Evolutionary conservation across 441 rosid species (phyloP), one percentile per base, ranked within the genome.

Genomic region (Bruguiera hainesii): DNA sequence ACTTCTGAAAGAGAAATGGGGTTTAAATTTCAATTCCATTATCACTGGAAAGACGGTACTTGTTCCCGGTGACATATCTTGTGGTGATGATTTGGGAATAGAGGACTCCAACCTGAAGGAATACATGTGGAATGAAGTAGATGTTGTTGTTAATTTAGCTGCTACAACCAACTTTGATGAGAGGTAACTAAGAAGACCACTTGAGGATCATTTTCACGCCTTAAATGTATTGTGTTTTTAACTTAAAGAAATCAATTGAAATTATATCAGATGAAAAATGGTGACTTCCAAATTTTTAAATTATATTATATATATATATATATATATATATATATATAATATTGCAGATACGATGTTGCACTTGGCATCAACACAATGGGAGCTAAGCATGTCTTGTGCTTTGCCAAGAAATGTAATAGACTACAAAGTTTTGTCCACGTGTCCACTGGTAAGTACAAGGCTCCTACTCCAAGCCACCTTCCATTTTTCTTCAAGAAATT

Each of bases 131-230:
- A 83, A 56, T 29, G 84, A 85, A 61, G 61, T 89, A n/a, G 95
- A 93, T 60, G 72, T 76, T 46, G 71, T 82, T 4, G 72, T 91
- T 48, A 93, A 93, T 75, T 73, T 89, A 29, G 98, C 97, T 50
- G 98, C 97, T 21, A 86, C 94, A 0, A 91, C 97, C 62, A 91
- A 77, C 66, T 93, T 91, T 25, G 93, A 94, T 73, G 96, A 89
- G 77, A 88, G 97, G 96, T 88, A 75, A 33, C 1, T 23, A 20
- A 19, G 33, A 49, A 50, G 1, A 5, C n/a, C 4, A 13, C 8
- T 1, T 48, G 1, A 20, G 57, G 57, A 53, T 28, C 26, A 21
- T 4, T n/a, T 35, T 35, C 42, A 35, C 11, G 8, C 42, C 42
- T 37, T 37, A 37, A 37, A 37, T 10, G 46, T 10, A 10, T 10